phyloP scores from a whole-genome alignment of 2,329 filamentous ascomycete species.

The Penicillium psychrosexuale region DNA sequence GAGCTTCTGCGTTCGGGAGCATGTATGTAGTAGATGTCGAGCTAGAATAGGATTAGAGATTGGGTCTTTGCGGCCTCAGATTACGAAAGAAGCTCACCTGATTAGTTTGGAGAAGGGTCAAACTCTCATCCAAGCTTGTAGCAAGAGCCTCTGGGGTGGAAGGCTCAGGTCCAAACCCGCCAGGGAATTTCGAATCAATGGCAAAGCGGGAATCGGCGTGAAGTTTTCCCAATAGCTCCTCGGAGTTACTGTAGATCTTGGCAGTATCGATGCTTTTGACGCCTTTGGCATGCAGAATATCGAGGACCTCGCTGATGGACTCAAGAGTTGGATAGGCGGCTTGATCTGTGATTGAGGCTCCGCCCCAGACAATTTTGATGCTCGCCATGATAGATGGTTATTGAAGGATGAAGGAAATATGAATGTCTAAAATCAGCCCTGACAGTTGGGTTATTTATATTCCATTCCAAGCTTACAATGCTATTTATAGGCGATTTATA shows the following conservation, averaged over 20 bases:
- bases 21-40: slow-evolving; percentile 37
- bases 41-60: slow-evolving; percentile 18
- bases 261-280: slow-evolving; percentile 9
- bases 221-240: slow-evolving; percentile 42
- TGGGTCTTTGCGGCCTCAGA: not conserved
- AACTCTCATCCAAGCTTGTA: not conserved
- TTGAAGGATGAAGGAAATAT: not conserved
- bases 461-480: not conserved
- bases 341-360: not conserved
- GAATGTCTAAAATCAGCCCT: not conserved
- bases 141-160: slow-evolving; percentile 5
- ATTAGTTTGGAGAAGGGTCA: slow-evolving; percentile 2
- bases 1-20: slow-evolving; percentile 31
- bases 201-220: slow-evolving; percentile 42
- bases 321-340: not conserved
- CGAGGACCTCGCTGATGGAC: not conserved
- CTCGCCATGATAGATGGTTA: not conserved
- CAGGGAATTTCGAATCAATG: slow-evolving; percentile 48
- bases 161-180: slow-evolving; percentile 32
- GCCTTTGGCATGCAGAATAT: not conserved
- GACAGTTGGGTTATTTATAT: not conserved
- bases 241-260: slow-evolving; percentile 39
- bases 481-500: not conserved
- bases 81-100: not conserved
- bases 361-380: slow-evolving; percentile 3